phyloP scores from a whole-genome alignment of 2,329 filamentous ascomycete species.

The Aspergillus flavus region DNA sequence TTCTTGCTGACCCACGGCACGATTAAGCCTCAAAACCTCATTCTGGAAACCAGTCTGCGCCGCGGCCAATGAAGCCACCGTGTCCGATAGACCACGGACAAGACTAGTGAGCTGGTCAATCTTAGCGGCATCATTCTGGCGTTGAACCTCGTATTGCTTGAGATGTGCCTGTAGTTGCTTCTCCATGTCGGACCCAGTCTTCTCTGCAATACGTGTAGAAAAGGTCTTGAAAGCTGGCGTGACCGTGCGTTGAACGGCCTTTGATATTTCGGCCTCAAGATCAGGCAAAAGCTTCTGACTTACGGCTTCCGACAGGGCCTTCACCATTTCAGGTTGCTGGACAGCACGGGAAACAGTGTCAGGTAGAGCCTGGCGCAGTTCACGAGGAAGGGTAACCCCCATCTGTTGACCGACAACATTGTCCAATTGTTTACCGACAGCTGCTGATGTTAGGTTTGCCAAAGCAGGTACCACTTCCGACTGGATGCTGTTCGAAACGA shows the following conservation, averaged over 20 bases:
- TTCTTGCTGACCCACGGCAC: conserved; percentile 30
- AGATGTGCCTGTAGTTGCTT: conserved; percentile 57
- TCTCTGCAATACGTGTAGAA: conserved; percentile 67
- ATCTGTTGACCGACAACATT: conserved; percentile 68
- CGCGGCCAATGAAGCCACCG: conserved; percentile 47
- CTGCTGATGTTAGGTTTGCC: conserved; percentile 65
- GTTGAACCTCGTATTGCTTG: conserved; percentile 54
- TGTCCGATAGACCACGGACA: conserved; percentile 58
- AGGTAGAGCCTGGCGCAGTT: conserved; percentile 72
- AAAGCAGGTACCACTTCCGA: conserved; percentile 75
- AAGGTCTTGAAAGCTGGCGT: conserved; percentile 67
- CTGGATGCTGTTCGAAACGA: conserved; percentile 76
- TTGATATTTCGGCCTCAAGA: conserved; percentile 70
- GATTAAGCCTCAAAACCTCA: conserved; percentile 42
- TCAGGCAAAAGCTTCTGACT: conserved; percentile 66
- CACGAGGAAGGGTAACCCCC: conserved; percentile 67
- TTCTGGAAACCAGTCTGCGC: conserved; percentile 46
- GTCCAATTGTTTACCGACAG: conserved; percentile 72
- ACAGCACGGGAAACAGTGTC: conserved; percentile 67
- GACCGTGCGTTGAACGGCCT: conserved; percentile 64
- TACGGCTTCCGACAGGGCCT: conserved; percentile 72
- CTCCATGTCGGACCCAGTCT: conserved; percentile 69
- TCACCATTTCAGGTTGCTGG: conserved; percentile 72
- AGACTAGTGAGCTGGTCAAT: conserved; percentile 62
- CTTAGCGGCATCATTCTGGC: conserved; percentile 58